phyloP scores from a whole-genome alignment of 1,139 yeast genomes.

The Kodamaea anthophila region DNA sequence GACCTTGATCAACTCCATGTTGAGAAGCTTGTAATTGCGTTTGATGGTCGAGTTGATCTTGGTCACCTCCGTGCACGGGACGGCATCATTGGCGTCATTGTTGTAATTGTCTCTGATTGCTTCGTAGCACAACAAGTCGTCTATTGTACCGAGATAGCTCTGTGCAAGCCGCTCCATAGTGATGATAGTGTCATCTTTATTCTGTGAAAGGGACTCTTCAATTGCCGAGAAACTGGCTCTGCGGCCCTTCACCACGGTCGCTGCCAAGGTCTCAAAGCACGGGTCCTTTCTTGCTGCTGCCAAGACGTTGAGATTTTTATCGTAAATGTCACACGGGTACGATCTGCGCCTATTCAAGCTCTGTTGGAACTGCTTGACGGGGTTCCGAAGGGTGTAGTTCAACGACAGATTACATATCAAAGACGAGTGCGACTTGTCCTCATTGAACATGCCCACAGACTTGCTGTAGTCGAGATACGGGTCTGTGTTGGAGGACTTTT shows the following conservation, averaged over 20 bases:
- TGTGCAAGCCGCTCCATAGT: conserved; percentile 23
- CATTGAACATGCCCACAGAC: background rate
- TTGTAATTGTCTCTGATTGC: conserved; percentile 2
- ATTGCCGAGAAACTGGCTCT: conserved; percentile 41
- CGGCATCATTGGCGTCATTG: background rate
- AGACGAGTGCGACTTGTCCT: conserved; percentile 6
- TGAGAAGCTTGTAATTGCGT: conserved; percentile 24
- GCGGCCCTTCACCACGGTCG: conserved; percentile 11
- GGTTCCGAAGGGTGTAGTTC: conserved; percentile 3
- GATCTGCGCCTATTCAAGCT: conserved; percentile 41
- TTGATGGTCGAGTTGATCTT: conserved; percentile 16
- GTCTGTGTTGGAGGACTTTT: background rate
- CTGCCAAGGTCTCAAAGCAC: conserved; percentile 1
- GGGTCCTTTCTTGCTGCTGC: conserved; percentile 15
- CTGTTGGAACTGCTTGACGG: conserved; percentile 15
- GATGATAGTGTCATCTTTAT: conserved; percentile 8
- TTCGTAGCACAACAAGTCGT: conserved; percentile 12
- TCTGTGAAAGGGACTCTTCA: conserved; percentile 26
- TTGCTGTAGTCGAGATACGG: conserved; percentile 2
- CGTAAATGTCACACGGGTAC: conserved; percentile 29
- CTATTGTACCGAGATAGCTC: conserved; percentile 19
- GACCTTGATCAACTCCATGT: conserved; percentile 27
- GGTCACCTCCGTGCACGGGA: background rate
- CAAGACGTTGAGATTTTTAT: conserved; percentile 26
- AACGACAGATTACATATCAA: conserved; percentile 5